A percentile compares a stretch with the other conserved stretches of the same genome.
These are phyloP conservation scores for Cytauxzoon felis DNA, from an alignment of 169 alveolate species.

Conservation along the genomic window DNA sequence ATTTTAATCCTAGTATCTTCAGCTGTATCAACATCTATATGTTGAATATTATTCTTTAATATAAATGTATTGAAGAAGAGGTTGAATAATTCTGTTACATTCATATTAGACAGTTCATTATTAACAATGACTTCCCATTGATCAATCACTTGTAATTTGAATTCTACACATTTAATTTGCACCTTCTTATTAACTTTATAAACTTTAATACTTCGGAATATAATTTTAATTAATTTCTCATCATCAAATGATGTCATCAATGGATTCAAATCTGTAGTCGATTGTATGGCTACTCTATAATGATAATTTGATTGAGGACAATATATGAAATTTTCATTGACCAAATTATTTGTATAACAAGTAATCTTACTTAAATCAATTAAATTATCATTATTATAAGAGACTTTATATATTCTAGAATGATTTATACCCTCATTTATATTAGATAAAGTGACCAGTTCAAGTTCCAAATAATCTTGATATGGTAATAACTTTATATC, in stretches of 20 bases:
- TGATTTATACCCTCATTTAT: conserved; percentile 43
- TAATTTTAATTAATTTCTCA: conserved; percentile 4
- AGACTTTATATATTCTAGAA: conserved; percentile 34
- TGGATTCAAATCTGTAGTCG: background rate
- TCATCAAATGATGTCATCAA: background rate
- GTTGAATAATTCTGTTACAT: conserved; percentile 9
- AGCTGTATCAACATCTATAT: conserved; percentile 42
- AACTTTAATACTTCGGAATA: conserved; percentile 39
- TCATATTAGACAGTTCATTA: conserved; percentile 26
- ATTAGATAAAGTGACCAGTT: conserved; percentile 17
- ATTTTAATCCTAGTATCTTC: conserved; percentile 37
- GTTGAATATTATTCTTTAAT: background rate
- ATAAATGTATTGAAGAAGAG: conserved; percentile 26
- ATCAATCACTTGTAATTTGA: conserved; percentile 34
- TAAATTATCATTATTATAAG: conserved; percentile 28
- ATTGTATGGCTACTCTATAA: conserved; percentile 11
- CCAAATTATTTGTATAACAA: conserved; percentile 24
- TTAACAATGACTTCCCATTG: conserved; percentile 55
- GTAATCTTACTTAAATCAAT: conserved; percentile 1
- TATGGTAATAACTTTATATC: conserved; percentile 24
- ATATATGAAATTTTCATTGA: conserved; percentile 36
- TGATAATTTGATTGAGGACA: conserved; percentile 60
- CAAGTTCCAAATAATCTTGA: conserved; percentile 42
- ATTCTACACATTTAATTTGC: conserved; percentile 23
- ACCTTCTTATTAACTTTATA: conserved; percentile 26